Percentiles rank a stretch among this genome's conserved stretches.
Evolutionary conservation across 345 rosid species (phyloP).

Genomic region (Populus tremula): DNA sequence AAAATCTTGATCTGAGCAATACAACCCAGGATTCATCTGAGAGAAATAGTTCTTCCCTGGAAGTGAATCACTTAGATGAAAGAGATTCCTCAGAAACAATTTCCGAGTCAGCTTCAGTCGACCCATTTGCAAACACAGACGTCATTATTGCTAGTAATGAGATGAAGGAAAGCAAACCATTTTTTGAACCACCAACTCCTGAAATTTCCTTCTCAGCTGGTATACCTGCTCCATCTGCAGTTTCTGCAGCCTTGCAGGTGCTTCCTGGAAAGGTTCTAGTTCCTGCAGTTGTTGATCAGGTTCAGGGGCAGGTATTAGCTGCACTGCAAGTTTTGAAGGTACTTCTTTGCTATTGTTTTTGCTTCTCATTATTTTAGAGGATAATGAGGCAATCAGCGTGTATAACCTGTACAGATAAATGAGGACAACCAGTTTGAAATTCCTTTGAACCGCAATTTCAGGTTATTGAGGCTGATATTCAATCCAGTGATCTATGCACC

Average conservation of each 20-base stretch:
- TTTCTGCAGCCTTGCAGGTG: conserved; percentile 60
- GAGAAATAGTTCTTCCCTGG: conserved; percentile 35
- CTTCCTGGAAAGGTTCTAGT: conserved; percentile 78
- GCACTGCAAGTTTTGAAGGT: conserved; percentile 93
- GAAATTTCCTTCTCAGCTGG: conserved; percentile 52
- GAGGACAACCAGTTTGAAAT: conserved; percentile 12
- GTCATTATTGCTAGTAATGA: conserved; percentile 31
- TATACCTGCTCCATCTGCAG: conserved; percentile 82
- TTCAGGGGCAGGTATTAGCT: conserved; percentile 80
- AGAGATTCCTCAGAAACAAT: conserved; percentile 28
- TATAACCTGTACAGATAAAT: not conserved
- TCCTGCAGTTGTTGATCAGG: conserved; percentile 77
- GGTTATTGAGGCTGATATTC: conserved; percentile 82
- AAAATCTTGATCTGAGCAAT: conserved; percentile 35
- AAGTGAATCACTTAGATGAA: conserved; percentile 36
- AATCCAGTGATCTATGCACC: conserved; percentile 70
- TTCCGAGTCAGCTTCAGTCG: conserved; percentile 34
- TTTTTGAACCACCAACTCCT: conserved; percentile 35
- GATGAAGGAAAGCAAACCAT: conserved; percentile 23
- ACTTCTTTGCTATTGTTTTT: not conserved
- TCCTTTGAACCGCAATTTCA: conserved; percentile 20
- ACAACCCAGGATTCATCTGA: conserved; percentile 28
- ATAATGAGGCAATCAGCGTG: not conserved
- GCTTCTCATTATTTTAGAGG: not conserved
- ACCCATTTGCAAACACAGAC: conserved; percentile 34